These are phyloP conservation scores for Amauroascus niger DNA, from an alignment of 2,329 filamentous ascomycete genomes.

Conservation along the genomic window DNA sequence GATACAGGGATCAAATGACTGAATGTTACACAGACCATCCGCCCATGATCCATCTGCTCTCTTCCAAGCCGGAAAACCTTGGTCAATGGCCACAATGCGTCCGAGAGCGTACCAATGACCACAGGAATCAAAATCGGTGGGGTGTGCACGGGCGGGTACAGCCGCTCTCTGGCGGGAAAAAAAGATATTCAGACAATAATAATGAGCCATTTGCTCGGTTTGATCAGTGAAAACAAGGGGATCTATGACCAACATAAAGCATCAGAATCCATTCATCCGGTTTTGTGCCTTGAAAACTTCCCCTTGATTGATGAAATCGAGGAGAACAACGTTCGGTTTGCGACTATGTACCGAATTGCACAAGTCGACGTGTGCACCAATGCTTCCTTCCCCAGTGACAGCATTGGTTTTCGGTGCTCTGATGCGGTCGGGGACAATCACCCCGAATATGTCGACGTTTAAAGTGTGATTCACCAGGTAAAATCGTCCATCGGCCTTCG, in stretches of 20 bases:
- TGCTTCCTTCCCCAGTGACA: constrained; percentile 34
- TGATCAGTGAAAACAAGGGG: neutral
- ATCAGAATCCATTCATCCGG: constrained; percentile 31
- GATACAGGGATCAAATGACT: too few relatives aligned
- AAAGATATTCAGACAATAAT: neutral
- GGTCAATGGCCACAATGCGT: too few relatives aligned
- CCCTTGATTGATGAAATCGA: constrained; percentile 40
- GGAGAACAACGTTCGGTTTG: constrained; percentile 36
- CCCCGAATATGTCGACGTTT: constrained; percentile 34
- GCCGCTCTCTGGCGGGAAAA: neutral
- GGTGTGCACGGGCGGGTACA: too few relatives aligned
- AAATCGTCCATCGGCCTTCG: constrained; percentile 34
- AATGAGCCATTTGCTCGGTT: too few relatives aligned
- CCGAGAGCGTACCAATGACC: too few relatives aligned
- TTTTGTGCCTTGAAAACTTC: constrained; percentile 36
- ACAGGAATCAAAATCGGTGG: too few relatives aligned
- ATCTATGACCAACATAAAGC: neutral
- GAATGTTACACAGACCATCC: too few relatives aligned
- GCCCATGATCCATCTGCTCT: too few relatives aligned
- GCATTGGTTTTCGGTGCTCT: constrained; percentile 37
- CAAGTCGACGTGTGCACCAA: constrained; percentile 34
- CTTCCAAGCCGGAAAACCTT: too few relatives aligned
- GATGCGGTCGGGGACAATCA: constrained; percentile 36
- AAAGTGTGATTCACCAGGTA: constrained; percentile 43
- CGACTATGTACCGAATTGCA: constrained; percentile 34